Base-by-base conservation (phyloP, 164 flowering plant species). In the Nelumbo lutea region DNA sequence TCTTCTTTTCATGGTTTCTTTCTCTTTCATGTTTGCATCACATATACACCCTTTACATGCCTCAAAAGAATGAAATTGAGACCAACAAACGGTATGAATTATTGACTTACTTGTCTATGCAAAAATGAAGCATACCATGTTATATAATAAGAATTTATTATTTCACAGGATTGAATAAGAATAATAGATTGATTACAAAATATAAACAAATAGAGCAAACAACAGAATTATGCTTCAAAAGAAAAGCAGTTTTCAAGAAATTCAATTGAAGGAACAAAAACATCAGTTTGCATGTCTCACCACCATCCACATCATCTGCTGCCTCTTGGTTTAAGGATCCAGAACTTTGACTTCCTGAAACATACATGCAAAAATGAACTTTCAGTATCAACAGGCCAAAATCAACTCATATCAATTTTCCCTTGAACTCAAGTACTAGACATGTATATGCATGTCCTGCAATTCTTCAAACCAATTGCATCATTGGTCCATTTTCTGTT, bases 221-320 rank as follows among this genome's bases (percentile, higher is more conserved):
- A 44, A 59, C 5, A 51, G 1, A 2, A 67, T 62, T 5, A 41
- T 38, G 44, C 2, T 59, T 48, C 27, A 47, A 59, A 10, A 42
- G 45, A 47, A 41, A 58, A 48, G 42, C 65, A 39, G 52, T 48
- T 68, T 61, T n/a, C 42, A 57, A 57, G 58, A 64, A n/a, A 7
- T 57, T 57, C 55, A 69, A n/a, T 51, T 46, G 6, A 56, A 46
- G 51, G 43, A 53, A 14, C 59, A 50, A 42, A 56, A 2, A 13
- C 40, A 53, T n/a, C 1, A 65, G 51, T 65, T 58, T 68, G 48
- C 38, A 51, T 38, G 61, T 75, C 89, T 81, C 75, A 90, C 94
- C 91, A 58, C 74, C 96, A 75, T 93, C 92, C 2, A 58, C 83
- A 70, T 86, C 90, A 64, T 82, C 81, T 72, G 85, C 68, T 57